Evolutionary conservation across 2,329 filamentous ascomycete species (phyloP).

Genomic region (Plectosphaerella plurivora): DNA sequence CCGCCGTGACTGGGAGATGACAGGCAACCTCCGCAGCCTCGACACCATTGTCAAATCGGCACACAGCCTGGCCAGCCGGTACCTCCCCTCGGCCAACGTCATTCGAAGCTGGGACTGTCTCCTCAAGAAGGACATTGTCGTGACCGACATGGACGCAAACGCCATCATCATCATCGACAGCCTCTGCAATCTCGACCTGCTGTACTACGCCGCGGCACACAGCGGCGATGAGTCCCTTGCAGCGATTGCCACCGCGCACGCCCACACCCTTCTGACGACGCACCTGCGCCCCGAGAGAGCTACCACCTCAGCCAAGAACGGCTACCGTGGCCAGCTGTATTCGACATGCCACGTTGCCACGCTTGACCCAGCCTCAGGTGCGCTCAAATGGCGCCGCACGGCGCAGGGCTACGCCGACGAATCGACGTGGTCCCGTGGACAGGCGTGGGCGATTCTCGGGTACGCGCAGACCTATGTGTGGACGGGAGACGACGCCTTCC

Average conservation of each 20-base stretch:
- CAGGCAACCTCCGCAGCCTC: slow-evolving; percentile 31
- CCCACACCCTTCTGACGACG: slow-evolving; percentile 27
- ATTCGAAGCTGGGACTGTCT: slow-evolving; percentile 44
- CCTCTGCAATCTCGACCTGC: slow-evolving; percentile 33
- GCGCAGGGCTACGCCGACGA: slow-evolving; percentile 39
- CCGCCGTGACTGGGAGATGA: slow-evolving; percentile 41
- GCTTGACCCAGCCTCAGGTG: slow-evolving; percentile 33
- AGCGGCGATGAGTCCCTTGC: slow-evolving; percentile 21
- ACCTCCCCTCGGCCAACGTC: slow-evolving; percentile 31
- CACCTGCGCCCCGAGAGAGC: slow-evolving; percentile 29
- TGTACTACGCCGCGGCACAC: slow-evolving; percentile 31
- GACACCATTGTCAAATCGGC: slow-evolving; percentile 37
- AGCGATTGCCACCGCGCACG: slow-evolving; percentile 32
- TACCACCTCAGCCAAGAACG: not conserved
- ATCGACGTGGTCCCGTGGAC: slow-evolving; percentile 44
- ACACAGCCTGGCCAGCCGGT: slow-evolving; percentile 37
- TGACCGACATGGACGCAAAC: slow-evolving; percentile 21
- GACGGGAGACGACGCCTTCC: slow-evolving; percentile 35
- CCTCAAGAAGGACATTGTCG: slow-evolving; percentile 21
- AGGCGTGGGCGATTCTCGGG: slow-evolving; percentile 44
- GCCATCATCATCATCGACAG: slow-evolving; percentile 36
- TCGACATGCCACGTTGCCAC: slow-evolving; percentile 41
- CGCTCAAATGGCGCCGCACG: slow-evolving; percentile 32
- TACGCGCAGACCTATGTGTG: slow-evolving; percentile 43
- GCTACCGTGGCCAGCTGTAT: slow-evolving; percentile 19